Conservation (phyloP, 2,329 filamentous ascomycete species). For the Clonostachys solani region DNA sequence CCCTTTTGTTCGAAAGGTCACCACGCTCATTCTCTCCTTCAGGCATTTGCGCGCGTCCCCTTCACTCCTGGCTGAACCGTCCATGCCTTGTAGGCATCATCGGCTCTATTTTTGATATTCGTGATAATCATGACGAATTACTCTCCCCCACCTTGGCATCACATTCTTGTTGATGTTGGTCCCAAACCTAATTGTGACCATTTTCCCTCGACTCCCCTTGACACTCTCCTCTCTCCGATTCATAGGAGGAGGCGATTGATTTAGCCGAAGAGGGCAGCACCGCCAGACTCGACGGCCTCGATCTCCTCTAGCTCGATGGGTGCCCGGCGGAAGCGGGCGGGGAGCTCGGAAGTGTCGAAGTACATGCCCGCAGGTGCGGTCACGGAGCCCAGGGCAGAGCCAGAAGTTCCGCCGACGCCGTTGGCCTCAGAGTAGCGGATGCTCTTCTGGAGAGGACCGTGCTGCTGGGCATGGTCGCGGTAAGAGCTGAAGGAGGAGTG, state of each 20-base stretch:
- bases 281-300: conserved; percentile 91
- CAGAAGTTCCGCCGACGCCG: conserved; percentile 58
- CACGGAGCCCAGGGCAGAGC: conserved; percentile 69
- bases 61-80: no score
- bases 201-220: no score
- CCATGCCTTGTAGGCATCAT: no score
- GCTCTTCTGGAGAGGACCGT: conserved; percentile 66
- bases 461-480: conserved; percentile 73
- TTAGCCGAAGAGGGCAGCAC: conserved; percentile 57
- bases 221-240: no score
- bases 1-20: no score
- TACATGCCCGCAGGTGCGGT: conserved; percentile 67
- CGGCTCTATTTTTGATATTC: no score
- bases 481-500: conserved; percentile 69
- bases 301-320: conserved; percentile 81
- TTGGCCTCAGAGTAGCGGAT: conserved; percentile 27
- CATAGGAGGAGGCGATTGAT: no score
- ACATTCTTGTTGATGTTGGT: not conserved
- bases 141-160: not conserved
- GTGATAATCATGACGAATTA: not conserved
- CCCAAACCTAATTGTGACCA: not conserved
- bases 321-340: conserved; percentile 73
- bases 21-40: no score
- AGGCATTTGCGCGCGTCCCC: no score
- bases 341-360: conserved; percentile 88